Evolutionary conservation across 345 rosid genomes (phyloP).

Genomic region (Eucalyptus cloeziana): DNA sequence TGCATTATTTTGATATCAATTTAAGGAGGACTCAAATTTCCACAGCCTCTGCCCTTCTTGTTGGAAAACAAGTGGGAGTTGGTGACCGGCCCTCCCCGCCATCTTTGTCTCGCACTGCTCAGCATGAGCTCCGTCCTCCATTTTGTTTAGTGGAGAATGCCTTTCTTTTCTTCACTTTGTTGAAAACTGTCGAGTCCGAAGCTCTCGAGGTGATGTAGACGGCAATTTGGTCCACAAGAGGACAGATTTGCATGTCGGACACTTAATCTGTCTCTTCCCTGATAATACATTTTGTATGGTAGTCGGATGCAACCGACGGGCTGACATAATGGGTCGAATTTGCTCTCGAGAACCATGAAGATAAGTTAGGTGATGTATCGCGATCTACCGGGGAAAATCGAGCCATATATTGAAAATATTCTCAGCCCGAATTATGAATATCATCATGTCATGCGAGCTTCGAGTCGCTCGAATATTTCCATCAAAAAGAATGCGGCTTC

Average conservation of each 20-base stretch:
- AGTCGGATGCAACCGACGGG: neutral
- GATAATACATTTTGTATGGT: neutral
- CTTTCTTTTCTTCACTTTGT: neutral
- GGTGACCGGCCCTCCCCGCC: conserved; percentile 25
- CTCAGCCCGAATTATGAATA: neutral
- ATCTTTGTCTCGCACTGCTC: neutral
- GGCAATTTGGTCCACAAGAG: neutral
- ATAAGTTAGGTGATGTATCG: neutral
- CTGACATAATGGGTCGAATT: neutral
- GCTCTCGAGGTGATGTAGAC: neutral
- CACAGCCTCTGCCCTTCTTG: conserved; percentile 40
- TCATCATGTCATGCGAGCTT: neutral
- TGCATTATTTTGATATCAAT: neutral
- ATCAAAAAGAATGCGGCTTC: neutral
- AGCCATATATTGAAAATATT: neutral
- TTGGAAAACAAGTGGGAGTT: conserved; percentile 63
- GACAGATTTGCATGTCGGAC: neutral
- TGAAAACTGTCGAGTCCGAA: neutral
- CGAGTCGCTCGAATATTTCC: neutral
- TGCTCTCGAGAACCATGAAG: neutral
- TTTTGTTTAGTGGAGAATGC: neutral
- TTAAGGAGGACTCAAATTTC: neutral
- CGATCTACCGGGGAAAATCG: neutral
- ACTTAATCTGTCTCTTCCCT: neutral
- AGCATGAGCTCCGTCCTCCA: neutral